Conservation (phyloP, 2,329 filamentous ascomycete species). For the Raffaelea arxii region DNA sequence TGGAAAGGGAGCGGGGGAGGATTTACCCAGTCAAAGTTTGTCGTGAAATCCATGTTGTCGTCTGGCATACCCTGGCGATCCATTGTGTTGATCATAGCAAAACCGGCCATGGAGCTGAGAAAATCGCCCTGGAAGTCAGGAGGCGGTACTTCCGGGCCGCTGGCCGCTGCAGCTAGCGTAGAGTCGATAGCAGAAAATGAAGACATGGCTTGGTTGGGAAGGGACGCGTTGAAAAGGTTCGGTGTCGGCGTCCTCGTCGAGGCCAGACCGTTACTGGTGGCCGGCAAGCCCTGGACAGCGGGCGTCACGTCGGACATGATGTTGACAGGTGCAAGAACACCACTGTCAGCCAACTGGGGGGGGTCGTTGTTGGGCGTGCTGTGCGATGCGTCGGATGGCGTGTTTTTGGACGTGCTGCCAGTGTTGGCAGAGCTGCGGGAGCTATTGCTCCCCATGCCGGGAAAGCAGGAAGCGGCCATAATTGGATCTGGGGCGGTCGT, state of each 20-base stretch:
- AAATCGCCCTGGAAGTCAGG: slow-evolving; percentile 27
- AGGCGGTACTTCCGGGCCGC: slow-evolving; percentile 15
- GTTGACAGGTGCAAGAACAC: slow-evolving; percentile 28
- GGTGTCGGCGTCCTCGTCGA: not conserved
- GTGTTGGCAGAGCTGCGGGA: not conserved
- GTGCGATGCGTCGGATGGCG: slow-evolving; percentile 1
- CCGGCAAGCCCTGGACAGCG: slow-evolving; percentile 12
- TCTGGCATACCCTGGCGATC: slow-evolving; percentile 12
- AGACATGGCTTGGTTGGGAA: slow-evolving; percentile 29
- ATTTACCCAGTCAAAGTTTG: slow-evolving; percentile 51
- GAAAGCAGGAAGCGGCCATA: too few species aligned
- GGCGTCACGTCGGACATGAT: slow-evolving; percentile 30
- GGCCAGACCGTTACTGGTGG: not conserved
- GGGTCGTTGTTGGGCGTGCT: slow-evolving; percentile 17
- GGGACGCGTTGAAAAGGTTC: slow-evolving; percentile 16
- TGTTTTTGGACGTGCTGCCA: not conserved
- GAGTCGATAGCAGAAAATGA: slow-evolving; percentile 37
- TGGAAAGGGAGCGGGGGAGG: not conserved
- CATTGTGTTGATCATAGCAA: slow-evolving; percentile 39
- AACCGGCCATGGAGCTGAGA: slow-evolving; percentile 15
- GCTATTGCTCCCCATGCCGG: too few species aligned
- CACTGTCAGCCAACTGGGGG: slow-evolving; percentile 30
- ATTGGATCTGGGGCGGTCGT: too few species aligned
- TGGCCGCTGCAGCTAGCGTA: slow-evolving; percentile 16
- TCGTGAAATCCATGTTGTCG: slow-evolving; percentile 33